phyloP scores from a whole-genome alignment of 1,284 basidiomycete genomes.

The Hymenochaete sp. region DNA sequence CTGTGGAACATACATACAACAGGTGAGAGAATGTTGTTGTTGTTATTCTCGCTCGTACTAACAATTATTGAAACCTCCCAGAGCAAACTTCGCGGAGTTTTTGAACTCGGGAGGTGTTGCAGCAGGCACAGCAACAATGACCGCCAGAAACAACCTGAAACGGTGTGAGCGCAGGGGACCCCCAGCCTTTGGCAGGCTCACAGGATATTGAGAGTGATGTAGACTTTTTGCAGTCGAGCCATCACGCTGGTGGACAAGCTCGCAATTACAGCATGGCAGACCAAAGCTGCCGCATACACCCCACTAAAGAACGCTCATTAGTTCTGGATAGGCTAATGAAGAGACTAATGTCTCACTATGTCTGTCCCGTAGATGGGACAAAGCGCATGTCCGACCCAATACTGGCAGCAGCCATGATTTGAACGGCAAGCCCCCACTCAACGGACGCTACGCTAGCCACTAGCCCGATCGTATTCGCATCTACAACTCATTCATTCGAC shows the following conservation, averaged over 20 bases:
- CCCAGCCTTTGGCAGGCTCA: conserved; percentile 17
- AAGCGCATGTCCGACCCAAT: conserved; percentile 28
- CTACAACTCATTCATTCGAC: conserved; percentile 19
- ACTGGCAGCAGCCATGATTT: conserved; percentile 30
- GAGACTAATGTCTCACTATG: conserved; percentile 23
- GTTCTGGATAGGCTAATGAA: not conserved
- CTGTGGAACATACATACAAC: conserved; percentile 21
- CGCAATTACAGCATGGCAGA: conserved; percentile 31
- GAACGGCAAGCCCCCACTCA: conserved; percentile 35
- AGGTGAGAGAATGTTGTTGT: not conserved
- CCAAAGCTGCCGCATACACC: conserved; percentile 26
- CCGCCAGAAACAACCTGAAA: conserved; percentile 31
- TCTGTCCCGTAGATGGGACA: conserved; percentile 25
- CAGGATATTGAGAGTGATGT: conserved; percentile 27
- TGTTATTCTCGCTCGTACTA: conserved; percentile 10
- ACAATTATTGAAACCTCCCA: conserved; percentile 32
- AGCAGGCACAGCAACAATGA: conserved; percentile 40
- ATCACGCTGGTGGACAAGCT: conserved; percentile 34
- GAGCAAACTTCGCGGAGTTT: conserved; percentile 34
- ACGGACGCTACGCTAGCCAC: conserved; percentile 35
- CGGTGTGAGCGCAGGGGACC: not conserved
- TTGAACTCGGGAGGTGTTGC: conserved; percentile 35
- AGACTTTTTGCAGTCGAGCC: conserved; percentile 27
- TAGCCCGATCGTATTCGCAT: conserved; percentile 33
- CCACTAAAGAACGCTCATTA: conserved; percentile 21